Percentiles rank a stretch among this genome's conserved stretches.
Evolutionary conservation across 345 rosid genomes (phyloP).

Genomic region (Lumnitzera littorea): DNA sequence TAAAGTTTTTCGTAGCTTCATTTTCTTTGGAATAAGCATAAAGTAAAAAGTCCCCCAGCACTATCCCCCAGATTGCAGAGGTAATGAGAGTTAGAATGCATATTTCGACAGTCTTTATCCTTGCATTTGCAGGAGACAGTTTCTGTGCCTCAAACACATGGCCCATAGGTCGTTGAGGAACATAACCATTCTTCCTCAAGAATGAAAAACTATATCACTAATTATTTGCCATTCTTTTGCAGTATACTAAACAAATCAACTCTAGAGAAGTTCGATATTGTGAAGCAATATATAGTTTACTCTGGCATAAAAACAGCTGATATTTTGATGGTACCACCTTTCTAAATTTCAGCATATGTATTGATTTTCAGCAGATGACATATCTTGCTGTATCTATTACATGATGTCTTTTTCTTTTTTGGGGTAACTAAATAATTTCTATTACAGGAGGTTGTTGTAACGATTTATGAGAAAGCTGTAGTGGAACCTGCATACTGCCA

Average conservation of each 20-base stretch:
- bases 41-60: no score
- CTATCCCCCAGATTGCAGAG: no score
- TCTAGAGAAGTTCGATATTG: slow-evolving; percentile 85
- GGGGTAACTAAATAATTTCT: no score
- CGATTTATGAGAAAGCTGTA: slow-evolving; percentile 83
- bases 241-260: slow-evolving; percentile 85
- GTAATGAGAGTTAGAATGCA: no score
- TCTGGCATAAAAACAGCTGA: slow-evolving; percentile 79
- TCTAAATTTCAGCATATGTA: not conserved
- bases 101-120: no score
- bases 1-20: no score
- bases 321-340: slow-evolving; percentile 46
- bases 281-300: slow-evolving; percentile 80
- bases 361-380: not conserved
- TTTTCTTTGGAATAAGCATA: no score
- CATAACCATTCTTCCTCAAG: not conserved
- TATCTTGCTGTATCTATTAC: not conserved
- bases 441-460: slow-evolving; percentile 56
- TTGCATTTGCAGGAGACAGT: no score
- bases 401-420: no score
- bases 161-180: no score
- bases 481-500: slow-evolving; percentile 75
- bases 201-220: not conserved
- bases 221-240: slow-evolving; percentile 9
- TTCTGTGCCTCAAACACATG: no score